Percentiles rank a stretch among this genome's conserved stretches.
Evolutionary conservation across 2,329 filamentous ascomycete species (phyloP).

Genomic region (Alternaria sp.): DNA sequence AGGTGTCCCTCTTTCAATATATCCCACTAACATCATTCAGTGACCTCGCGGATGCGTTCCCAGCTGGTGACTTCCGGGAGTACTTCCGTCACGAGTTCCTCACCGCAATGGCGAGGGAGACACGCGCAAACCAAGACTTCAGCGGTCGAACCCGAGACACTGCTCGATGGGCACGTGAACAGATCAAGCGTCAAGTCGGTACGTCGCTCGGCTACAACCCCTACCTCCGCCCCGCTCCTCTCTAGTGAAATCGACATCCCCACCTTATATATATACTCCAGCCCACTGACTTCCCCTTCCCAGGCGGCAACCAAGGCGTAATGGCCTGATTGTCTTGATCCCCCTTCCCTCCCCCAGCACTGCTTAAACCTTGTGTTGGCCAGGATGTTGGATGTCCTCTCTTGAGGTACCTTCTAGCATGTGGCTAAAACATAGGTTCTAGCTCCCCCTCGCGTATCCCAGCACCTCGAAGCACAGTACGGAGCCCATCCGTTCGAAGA

Average conservation of each 20-base stretch:
- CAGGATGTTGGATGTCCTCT: slow-evolving; percentile 21
- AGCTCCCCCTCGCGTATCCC: background rate
- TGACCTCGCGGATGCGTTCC: slow-evolving; percentile 93
- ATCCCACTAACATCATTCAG: slow-evolving; percentile 59
- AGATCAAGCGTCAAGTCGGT: slow-evolving; percentile 87
- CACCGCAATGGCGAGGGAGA: slow-evolving; percentile 87
- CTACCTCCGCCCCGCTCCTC: slow-evolving; percentile 11
- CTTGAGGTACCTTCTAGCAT: slow-evolving; percentile 11
- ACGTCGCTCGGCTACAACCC: slow-evolving; percentile 26
- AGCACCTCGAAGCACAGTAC: background rate
- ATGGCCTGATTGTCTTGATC: slow-evolving; percentile 41
- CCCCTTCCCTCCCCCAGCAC: slow-evolving; percentile 14
- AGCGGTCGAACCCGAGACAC: slow-evolving; percentile 86
- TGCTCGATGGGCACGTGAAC: slow-evolving; percentile 94
- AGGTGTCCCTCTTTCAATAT: slow-evolving; percentile 4
- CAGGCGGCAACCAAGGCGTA: slow-evolving; percentile 45
- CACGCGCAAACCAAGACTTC: slow-evolving; percentile 87
- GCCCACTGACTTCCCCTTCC: slow-evolving; percentile 26
- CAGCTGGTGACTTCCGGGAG: slow-evolving; percentile 81
- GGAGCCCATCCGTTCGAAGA: background rate
- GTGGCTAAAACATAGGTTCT: slow-evolving; percentile 22
- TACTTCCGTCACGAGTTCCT: slow-evolving; percentile 93
- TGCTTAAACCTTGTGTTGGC: slow-evolving; percentile 19
- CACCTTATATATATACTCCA: slow-evolving; percentile 21
- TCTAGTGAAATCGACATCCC: background rate